These are phyloP conservation scores for Colletotrichum graminicola DNA, from an alignment of 2,329 filamentous ascomycete species.

Conservation along the genomic window DNA sequence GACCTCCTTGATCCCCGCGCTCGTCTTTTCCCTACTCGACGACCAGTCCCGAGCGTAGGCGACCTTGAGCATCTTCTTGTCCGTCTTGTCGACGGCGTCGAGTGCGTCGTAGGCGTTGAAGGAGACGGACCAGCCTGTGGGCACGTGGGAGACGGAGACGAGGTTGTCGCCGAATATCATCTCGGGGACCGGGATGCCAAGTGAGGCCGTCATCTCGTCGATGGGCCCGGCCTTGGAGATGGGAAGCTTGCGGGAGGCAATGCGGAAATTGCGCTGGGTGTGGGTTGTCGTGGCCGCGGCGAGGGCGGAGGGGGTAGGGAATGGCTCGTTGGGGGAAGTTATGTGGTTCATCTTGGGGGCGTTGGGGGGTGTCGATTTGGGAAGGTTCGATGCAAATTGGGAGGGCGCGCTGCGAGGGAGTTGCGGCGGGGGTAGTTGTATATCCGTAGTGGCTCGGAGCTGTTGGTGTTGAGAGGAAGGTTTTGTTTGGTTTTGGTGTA, in stretches of 20 bases:
- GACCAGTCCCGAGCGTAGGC: slow-evolving; percentile 92
- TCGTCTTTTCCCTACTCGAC: slow-evolving; percentile 76
- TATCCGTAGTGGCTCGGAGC: neutral
- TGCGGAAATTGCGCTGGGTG: slow-evolving; percentile 75
- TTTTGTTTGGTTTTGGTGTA: neutral
- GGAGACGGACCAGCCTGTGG: slow-evolving; percentile 79
- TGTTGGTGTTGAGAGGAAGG: slow-evolving; percentile 11
- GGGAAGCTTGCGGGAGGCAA: slow-evolving; percentile 89
- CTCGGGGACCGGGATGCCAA: slow-evolving; percentile 91
- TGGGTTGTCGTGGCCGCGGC: slow-evolving; percentile 67
- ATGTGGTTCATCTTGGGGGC: slow-evolving; percentile 54
- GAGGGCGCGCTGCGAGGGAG: neutral
- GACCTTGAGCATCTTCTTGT: slow-evolving; percentile 89
- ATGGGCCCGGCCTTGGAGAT: slow-evolving; percentile 95
- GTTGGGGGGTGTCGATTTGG: slow-evolving; percentile 21
- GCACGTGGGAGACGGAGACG: slow-evolving; percentile 79
- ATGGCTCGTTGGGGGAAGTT: slow-evolving; percentile 63
- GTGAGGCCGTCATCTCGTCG: slow-evolving; percentile 81
- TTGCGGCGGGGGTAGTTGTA: neutral
- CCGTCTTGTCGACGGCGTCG: slow-evolving; percentile 94
- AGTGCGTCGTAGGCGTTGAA: slow-evolving; percentile 92
- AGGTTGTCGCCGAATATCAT: slow-evolving; percentile 99
- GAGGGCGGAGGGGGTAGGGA: slow-evolving; percentile 63
- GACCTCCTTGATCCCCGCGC: slow-evolving; percentile 90
- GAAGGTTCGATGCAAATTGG: neutral